These are phyloP conservation scores for Olyra latifolia DNA, from an alignment of 176 grass and related monocot genomes.

Conservation along the genomic window DNA sequence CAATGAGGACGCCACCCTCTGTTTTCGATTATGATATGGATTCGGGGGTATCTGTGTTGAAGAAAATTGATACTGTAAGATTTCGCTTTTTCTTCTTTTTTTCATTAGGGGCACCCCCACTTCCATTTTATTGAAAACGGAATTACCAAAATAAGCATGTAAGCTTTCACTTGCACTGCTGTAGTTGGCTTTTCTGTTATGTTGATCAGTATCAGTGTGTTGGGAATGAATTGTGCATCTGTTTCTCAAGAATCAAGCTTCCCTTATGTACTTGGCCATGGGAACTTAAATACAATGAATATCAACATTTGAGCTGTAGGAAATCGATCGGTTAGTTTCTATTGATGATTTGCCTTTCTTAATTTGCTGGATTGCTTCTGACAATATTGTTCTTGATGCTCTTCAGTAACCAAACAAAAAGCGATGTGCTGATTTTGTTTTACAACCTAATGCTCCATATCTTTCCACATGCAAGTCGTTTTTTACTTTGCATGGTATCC, in stretches of 20 bases:
- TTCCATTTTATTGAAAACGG: too few relatives aligned
- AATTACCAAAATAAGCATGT: too few relatives aligned
- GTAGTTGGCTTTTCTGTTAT: background rate
- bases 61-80: constrained; percentile 84
- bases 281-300: background rate
- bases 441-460: constrained; percentile 2
- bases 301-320: background rate
- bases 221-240: constrained; percentile 1
- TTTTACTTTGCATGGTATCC: background rate
- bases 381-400: background rate
- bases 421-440: background rate
- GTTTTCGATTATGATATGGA: constrained; percentile 90
- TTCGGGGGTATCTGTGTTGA: constrained; percentile 67
- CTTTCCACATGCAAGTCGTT: background rate
- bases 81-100: background rate
- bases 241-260: constrained; percentile 6
- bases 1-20: constrained; percentile 70
- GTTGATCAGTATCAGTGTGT: background rate
- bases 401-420: background rate
- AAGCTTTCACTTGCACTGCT: constrained; percentile 32
- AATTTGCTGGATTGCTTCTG: constrained; percentile 3
- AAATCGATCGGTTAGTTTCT: background rate
- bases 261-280: background rate
- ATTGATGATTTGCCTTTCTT: background rate
- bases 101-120: too few relatives aligned